Percentiles rank a stretch among this genome's conserved stretches.
Conservation (phyloP, 2,329 filamentous ascomycete species). For the Phyllosticta ampelicida region DNA sequence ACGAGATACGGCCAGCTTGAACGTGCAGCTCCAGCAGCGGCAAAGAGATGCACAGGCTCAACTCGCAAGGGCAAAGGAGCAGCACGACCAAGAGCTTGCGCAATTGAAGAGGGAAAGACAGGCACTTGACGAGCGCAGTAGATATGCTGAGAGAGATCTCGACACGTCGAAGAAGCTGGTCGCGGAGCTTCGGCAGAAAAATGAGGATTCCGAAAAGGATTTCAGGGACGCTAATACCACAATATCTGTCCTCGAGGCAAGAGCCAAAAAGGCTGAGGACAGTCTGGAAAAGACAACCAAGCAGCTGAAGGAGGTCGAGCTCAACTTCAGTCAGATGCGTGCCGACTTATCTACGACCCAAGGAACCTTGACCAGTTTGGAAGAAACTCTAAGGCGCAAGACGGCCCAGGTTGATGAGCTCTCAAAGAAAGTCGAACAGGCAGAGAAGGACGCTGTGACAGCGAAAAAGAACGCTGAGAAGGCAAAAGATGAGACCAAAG, state of each 20-base stretch:
- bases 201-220: conserved; percentile 19
- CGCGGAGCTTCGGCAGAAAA: conserved; percentile 34
- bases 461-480: neutral
- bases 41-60: conserved; percentile 20
- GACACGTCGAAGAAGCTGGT: conserved; percentile 17
- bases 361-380: conserved; percentile 9
- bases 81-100: conserved; percentile 24
- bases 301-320: conserved; percentile 8
- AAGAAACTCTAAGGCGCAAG: conserved; percentile 15
- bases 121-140: conserved; percentile 21
- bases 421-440: conserved; percentile 7
- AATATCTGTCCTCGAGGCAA: conserved; percentile 1
- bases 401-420: conserved; percentile 10
- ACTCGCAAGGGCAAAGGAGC: conserved; percentile 21
- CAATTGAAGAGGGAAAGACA: conserved; percentile 17
- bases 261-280: conserved; percentile 7
- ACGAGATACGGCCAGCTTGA: conserved; percentile 27
- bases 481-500: conserved; percentile 15
- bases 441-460: conserved; percentile 6
- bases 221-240: conserved; percentile 14
- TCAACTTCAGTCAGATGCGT: conserved; percentile 1
- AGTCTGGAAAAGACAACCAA: conserved; percentile 5
- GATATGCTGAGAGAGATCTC: conserved; percentile 1
- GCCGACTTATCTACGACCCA: neutral
- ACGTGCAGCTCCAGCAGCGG: conserved; percentile 25